These are phyloP conservation scores for Phytophthora palmivora DNA, from an alignment of 352 stramenopile species.

Conservation along the genomic window DNA sequence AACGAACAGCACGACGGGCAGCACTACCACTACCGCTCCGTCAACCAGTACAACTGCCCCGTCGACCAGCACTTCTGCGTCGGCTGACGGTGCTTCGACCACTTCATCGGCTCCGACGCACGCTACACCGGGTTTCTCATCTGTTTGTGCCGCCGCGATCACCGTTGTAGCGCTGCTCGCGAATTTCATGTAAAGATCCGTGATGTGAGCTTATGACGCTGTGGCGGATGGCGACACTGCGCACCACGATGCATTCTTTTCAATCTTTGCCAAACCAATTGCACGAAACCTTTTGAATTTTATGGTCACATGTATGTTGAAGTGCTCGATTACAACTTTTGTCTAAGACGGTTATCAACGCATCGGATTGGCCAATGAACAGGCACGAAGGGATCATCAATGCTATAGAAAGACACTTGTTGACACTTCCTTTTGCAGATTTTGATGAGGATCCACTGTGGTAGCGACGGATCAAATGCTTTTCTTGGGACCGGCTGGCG, in stretches of 20 bases:
- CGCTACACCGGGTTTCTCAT: conserved; percentile 15
- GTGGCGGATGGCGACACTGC: background rate
- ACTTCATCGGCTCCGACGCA: conserved; percentile 22
- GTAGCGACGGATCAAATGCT: conserved; percentile 11
- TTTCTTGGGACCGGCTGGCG: conserved; percentile 22
- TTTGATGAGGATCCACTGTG: background rate
- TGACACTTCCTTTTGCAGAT: background rate
- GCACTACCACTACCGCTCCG: conserved; percentile 9
- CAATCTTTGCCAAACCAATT: background rate
- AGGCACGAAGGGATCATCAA: background rate
- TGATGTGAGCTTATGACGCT: conserved; percentile 12
- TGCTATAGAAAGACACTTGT: background rate
- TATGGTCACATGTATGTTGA: background rate
- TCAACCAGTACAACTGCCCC: conserved; percentile 12
- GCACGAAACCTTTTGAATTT: too few relatives aligned
- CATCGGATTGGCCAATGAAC: background rate
- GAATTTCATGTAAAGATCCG: conserved; percentile 21
- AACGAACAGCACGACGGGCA: conserved; percentile 12
- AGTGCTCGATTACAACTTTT: conserved; percentile 5
- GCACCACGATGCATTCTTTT: conserved; percentile 3
- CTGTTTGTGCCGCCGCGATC: conserved; percentile 18
- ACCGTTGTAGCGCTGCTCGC: conserved; percentile 15
- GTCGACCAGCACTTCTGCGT: conserved; percentile 7
- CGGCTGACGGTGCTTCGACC: conserved; percentile 21
- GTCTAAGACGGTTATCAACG: background rate